Percentiles rank a stretch among this genome's conserved stretches.
Evolutionary conservation across 495 filamentous ascomycete species (phyloP).

Genomic region (Podospora bellae-mahoneyi): DNA sequence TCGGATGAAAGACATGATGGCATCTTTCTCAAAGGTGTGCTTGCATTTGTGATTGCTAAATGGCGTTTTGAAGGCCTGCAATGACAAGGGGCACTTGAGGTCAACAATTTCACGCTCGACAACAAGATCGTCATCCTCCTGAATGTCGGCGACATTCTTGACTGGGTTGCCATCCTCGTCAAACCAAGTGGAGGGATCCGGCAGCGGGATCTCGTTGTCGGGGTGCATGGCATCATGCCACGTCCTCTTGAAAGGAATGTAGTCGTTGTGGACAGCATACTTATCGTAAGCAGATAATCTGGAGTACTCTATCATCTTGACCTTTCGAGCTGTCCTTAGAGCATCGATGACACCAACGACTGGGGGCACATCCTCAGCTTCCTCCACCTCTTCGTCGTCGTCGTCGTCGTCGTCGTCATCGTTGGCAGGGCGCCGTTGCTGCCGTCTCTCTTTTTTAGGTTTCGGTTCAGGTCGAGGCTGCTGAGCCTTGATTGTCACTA

Average conservation of each 20-base stretch:
- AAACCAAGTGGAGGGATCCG: constrained; percentile 73
- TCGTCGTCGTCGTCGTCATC: constrained; percentile 26
- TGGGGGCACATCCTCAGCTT: constrained; percentile 21
- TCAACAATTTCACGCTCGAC: constrained; percentile 66
- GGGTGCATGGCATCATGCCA: constrained; percentile 74
- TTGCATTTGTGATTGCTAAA: constrained; percentile 72
- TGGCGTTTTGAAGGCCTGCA: constrained; percentile 68
- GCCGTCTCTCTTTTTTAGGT: constrained; percentile 17
- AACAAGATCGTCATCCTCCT: constrained; percentile 64
- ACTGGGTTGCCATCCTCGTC: constrained; percentile 46
- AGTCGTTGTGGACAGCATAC: constrained; percentile 78
- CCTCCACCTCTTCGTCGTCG: constrained; percentile 26
- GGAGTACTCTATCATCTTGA: constrained; percentile 38
- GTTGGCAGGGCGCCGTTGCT: constrained; percentile 21
- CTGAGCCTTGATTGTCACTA: constrained; percentile 47
- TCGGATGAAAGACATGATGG: constrained; percentile 63
- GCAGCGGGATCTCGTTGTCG: constrained; percentile 60
- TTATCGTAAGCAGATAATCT: constrained; percentile 40
- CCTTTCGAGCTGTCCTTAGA: constrained; percentile 36
- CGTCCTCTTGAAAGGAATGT: constrained; percentile 70
- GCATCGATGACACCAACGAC: constrained; percentile 32
- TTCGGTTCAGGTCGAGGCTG: constrained; percentile 32
- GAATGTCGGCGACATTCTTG: constrained; percentile 31
- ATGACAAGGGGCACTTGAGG: constrained; percentile 77
- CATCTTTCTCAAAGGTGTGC: constrained; percentile 75